Evolutionary conservation across 352 stramenopile species (phyloP).

Genomic region (Peronospora farinosa): DNA sequence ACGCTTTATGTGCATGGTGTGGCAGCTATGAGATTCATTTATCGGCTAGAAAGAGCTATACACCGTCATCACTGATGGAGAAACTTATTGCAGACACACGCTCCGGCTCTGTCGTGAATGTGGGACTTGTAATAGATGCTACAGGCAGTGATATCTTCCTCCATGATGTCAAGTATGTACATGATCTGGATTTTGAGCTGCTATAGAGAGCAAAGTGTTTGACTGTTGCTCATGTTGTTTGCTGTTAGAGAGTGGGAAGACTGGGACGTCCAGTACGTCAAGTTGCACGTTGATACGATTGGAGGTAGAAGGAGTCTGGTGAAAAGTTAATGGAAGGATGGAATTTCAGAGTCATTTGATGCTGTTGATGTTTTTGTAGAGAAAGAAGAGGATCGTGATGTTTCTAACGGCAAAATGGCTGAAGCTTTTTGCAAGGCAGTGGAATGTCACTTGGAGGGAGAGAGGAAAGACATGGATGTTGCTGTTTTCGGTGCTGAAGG

Average conservation of each 20-base stretch:
- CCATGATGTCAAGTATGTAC: slow-evolving; percentile 65
- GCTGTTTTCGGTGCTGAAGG: slow-evolving; percentile 54
- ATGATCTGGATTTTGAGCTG: slow-evolving; percentile 1
- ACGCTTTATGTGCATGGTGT: background rate
- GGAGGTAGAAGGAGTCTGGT: slow-evolving; percentile 25
- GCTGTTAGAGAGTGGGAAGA: slow-evolving; percentile 78
- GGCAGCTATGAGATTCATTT: slow-evolving; percentile 82
- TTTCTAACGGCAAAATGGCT: slow-evolving; percentile 47
- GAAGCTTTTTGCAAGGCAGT: slow-evolving; percentile 55
- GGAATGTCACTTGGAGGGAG: slow-evolving; percentile 45
- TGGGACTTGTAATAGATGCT: slow-evolving; percentile 76
- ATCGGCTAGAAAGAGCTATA: slow-evolving; percentile 44
- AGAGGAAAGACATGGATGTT: slow-evolving; percentile 72
- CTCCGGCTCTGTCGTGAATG: slow-evolving; percentile 53
- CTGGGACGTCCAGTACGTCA: slow-evolving; percentile 82
- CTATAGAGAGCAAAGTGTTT: background rate
- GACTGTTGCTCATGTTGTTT: background rate
- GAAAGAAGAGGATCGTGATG: slow-evolving; percentile 30
- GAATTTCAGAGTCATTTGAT: slow-evolving; percentile 4
- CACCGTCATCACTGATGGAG: slow-evolving; percentile 75
- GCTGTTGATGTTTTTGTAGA: slow-evolving; percentile 16
- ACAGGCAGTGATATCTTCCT: slow-evolving; percentile 63
- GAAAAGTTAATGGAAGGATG: background rate
- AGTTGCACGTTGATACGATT: slow-evolving; percentile 38
- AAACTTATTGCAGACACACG: slow-evolving; percentile 63